Percentiles rank a stretch among this genome's conserved stretches.
phyloP scores from a whole-genome alignment of 2,329 filamentous ascomycete species.

The Exophiala bonariae region DNA sequence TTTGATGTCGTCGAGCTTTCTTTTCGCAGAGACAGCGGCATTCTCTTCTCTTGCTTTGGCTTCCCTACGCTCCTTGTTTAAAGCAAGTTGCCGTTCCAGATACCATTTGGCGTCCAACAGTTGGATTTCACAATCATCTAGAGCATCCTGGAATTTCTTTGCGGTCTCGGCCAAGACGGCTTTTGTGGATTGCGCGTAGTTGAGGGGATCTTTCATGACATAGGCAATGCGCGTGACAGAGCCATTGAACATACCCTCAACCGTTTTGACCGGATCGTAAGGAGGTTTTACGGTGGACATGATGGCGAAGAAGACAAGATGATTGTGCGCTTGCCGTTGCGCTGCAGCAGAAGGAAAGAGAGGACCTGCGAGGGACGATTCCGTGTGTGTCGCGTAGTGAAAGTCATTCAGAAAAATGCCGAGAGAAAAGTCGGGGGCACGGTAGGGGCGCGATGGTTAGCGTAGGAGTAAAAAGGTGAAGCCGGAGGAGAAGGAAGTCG shows the following conservation, averaged over 20 bases:
- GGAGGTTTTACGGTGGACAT: constrained; percentile 24
- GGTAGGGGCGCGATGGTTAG: too few relatives aligned
- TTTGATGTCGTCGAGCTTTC: constrained; percentile 23
- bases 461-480: too few relatives aligned
- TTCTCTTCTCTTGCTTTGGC: constrained; percentile 24
- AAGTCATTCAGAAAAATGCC: not conserved
- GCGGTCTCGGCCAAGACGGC: constrained; percentile 26
- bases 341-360: not conserved
- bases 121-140: constrained; percentile 29
- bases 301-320: too few relatives aligned
- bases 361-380: not conserved
- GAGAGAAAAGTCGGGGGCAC: not conserved
- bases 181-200: constrained; percentile 26
- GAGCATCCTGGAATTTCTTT: constrained; percentile 29
- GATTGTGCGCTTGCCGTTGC: too few relatives aligned
- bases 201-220: constrained; percentile 27
- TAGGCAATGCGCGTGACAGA: constrained; percentile 29
- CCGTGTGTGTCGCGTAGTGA: too few relatives aligned
- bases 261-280: constrained; percentile 26
- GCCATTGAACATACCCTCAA: constrained; percentile 30
- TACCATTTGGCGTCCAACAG: constrained; percentile 31
- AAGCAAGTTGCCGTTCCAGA: constrained; percentile 25
- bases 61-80: constrained; percentile 25
- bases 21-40: constrained; percentile 19
- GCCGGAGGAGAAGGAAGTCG: too few relatives aligned